Conservation (phyloP, 2,329 filamentous ascomycete species). For the Aspergillus brunneoviolaceus region DNA sequence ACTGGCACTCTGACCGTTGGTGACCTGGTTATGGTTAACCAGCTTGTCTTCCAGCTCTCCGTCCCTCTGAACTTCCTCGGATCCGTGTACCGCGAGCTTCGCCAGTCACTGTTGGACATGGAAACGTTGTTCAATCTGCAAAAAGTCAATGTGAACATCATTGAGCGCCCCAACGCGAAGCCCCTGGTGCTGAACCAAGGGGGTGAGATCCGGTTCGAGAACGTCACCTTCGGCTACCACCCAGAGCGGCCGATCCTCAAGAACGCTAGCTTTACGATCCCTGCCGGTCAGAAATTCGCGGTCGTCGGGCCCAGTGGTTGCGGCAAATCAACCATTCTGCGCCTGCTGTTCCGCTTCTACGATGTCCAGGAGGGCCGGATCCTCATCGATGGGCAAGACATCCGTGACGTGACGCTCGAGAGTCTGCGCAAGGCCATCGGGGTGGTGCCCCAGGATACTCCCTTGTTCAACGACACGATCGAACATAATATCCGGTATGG, state of each 20-base stretch:
- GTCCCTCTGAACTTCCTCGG: constrained; percentile 96
- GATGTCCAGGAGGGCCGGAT: constrained; percentile 84
- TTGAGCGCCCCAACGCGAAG: constrained; percentile 72
- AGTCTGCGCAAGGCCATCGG: constrained; percentile 83
- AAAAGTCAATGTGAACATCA: constrained; percentile 88
- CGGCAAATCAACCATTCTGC: constrained; percentile 90
- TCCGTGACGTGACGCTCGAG: constrained; percentile 77
- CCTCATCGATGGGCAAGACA: constrained; percentile 88
- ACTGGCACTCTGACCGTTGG: constrained; percentile 80
- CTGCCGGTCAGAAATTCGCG: constrained; percentile 92
- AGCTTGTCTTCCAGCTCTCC: constrained; percentile 95
- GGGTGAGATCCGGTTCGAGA: constrained; percentile 90
- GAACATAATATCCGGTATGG: constrained; percentile 96
- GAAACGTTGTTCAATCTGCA: constrained; percentile 97
- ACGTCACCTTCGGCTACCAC: constrained; percentile 92
- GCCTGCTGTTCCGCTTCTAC: constrained; percentile 91
- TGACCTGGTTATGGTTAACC: constrained; percentile 97
- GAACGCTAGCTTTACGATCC: constrained; percentile 83
- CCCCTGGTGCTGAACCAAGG: constrained; percentile 70
- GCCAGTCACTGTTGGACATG: constrained; percentile 96
- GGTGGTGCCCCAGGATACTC: constrained; percentile 95
- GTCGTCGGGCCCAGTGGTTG: constrained; percentile 94
- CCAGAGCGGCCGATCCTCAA: constrained; percentile 81
- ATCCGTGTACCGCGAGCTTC: constrained; percentile 93
- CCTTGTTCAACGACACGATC: constrained; percentile 94